These are phyloP conservation scores for Litchi chinensis DNA, from an alignment of 345 rosid species.

Conservation along the genomic window DNA sequence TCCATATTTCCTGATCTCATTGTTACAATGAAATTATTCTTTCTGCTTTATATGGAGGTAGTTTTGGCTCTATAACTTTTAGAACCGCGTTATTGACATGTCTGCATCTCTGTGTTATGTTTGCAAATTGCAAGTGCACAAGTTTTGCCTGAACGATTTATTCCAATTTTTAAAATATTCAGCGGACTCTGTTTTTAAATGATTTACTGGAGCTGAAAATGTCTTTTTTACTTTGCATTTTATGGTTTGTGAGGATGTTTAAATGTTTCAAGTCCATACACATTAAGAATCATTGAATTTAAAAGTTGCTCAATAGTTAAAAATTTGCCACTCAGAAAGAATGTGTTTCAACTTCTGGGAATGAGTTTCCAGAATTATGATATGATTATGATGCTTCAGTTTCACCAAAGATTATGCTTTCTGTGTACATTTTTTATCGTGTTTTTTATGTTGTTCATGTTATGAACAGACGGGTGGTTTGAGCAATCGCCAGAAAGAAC, in stretches of 20 bases:
- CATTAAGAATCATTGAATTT: not conserved
- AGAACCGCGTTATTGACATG: not conserved
- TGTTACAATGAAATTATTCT: not conserved
- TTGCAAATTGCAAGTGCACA: not conserved
- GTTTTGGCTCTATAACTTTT: not conserved
- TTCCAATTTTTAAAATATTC: not conserved
- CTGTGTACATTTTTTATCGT: not conserved
- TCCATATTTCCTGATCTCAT: not conserved
- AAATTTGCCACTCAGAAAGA: not conserved
- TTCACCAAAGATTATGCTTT: slow-evolving; percentile 1
- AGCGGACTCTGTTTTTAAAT: too few species aligned
- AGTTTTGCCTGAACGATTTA: not conserved
- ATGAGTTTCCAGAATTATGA: not conserved
- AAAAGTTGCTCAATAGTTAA: not conserved
- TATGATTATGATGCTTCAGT: not conserved
- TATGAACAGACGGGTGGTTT: slow-evolving; percentile 68
- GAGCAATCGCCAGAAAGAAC: slow-evolving; percentile 89
- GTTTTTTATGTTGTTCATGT: not conserved
- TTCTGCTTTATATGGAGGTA: not conserved
- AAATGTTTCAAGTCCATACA: not conserved
- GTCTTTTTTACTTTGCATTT: not conserved
- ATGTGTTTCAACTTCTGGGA: not conserved
- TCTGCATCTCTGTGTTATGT: not conserved
- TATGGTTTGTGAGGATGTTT: not conserved
- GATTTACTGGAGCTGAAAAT: not conserved